Evolutionary conservation across 257 asterid species (phyloP), one percentile per base, ranked within the genome.

Genomic region (Osmanthus fragrans): DNA sequence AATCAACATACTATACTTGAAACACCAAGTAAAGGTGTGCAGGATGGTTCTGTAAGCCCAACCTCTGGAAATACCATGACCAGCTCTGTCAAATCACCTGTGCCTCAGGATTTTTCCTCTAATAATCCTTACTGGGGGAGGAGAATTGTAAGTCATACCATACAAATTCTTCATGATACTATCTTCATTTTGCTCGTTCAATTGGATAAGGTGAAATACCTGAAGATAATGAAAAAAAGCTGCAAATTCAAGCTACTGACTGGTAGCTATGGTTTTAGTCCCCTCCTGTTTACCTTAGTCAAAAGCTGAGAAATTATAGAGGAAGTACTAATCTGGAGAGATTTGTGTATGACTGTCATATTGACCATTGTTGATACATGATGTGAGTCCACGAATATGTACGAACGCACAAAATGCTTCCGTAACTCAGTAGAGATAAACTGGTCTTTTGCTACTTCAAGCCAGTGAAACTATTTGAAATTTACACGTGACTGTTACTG

Each of bases 91-190:
- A 76, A 73, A 45, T 82, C 45, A 74, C 67, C 78, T 68, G 79
- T 71, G 76, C 65, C 80, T 32, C 74, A 54, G 78, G 89, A 86
- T 72, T 86, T 63, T 74, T 80, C 83, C 23, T 65, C 89, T 23
- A 64, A 73, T 47, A 77, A 74, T 73, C 78, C 78, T 81, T 77
- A 89, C 63, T 70, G 82, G 88, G 88, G 84, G 70, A 87, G 83
- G 79, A 83, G 80, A 81, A 65, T 80, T 83, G 97, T 92, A 82
- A 89, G 95, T 83, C 65, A 21, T 75, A 76, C 74, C 64, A 75
- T 75, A 64, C 10, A 36, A 37, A 34, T 73, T 56, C 8, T 69
- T 64, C 32, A 33, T 77, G 30, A 39, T 49, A 40, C 65, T 40
- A 76, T 40, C 58, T 39, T 71, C 19, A 9, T 37, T 66, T 34